Evolutionary conservation across 2,329 filamentous ascomycete species (phyloP), one percentile per base, ranked within the genome.

Genomic region (Colletotrichum agaves): DNA sequence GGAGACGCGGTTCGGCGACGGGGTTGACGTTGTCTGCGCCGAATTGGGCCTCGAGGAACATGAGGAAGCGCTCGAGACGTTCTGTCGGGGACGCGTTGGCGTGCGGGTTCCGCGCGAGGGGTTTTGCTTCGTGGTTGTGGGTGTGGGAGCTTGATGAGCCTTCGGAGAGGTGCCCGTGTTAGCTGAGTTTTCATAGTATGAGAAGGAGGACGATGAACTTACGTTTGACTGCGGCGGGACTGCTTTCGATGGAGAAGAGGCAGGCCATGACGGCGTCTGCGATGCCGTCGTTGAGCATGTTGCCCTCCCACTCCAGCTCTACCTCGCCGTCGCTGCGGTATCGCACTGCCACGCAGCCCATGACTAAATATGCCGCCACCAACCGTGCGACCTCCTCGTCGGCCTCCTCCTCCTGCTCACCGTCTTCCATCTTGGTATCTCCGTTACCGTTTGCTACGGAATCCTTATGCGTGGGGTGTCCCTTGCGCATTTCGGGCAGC

Each of bases 31-130:
- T 91, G 71, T 96, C 91, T 35, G 88, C 85, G 69, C 96, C 96
- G 76, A 99, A 99, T 78, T 99, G 96, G 3, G 94, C 93, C 83
- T 99, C 96, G 13, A 99, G 90, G 83, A 99, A 97, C 89, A 97
- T 93, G 80, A 97, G 91, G 19, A 99, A 88, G 37, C 95, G 90
- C 70, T 91, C 88, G 44, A 98, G 89, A 44, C 93, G 91, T 73
- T 97, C 93, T 49, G 91, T 85, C 0, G 94, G 85, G 10, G 87
- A 87, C 46, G 93, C 80, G 49, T 91, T 87, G 12, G 90, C 87
- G 78, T 97, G 93, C 0, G 90, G 91, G 75, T 97, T 96, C 23
- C 81, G 78, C 23, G 72, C 82, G 80, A 43, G 84, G 77, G 44
- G 79, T 17, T 47, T 65, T 13, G 72, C 61, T 5, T 73, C 67